These are phyloP conservation scores for Coprinellus micaceus DNA, from an alignment of 768 basidiomycete genomes.

Conservation along the genomic window DNA sequence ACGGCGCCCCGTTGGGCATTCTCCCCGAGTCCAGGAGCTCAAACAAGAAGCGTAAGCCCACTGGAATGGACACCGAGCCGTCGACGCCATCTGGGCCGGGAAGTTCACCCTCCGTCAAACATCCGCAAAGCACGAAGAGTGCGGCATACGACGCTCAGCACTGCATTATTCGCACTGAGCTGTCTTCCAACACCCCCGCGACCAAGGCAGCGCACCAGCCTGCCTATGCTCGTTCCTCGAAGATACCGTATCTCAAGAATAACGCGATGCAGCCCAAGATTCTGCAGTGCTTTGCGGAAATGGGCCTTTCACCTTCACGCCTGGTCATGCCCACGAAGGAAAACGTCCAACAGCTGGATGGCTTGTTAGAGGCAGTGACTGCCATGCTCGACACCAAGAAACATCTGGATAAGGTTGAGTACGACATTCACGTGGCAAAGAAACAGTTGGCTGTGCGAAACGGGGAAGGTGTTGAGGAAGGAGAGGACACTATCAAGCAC, in stretches of 20 bases:
- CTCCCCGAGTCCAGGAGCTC: conserved; percentile 40
- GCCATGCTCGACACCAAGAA: conserved; percentile 87
- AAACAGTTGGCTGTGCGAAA: conserved; percentile 50
- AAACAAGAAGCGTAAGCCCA: conserved; percentile 55
- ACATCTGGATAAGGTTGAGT: conserved; percentile 78
- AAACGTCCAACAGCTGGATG: conserved; percentile 72
- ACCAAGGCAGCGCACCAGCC: conserved; percentile 79
- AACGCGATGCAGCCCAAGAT: conserved; percentile 71
- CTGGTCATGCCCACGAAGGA: conserved; percentile 94
- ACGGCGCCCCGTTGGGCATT: conserved; percentile 46
- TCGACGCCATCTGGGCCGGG: conserved; percentile 40
- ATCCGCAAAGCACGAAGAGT: conserved; percentile 49
- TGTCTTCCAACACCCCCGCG: conserved; percentile 45
- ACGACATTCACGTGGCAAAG: conserved; percentile 74
- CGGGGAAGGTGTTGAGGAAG: conserved; percentile 32
- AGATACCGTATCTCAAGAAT: conserved; percentile 76
- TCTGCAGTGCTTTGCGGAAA: conserved; percentile 68
- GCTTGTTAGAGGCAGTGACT: conserved; percentile 65
- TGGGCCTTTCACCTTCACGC: conserved; percentile 66
- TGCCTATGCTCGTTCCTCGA: conserved; percentile 82
- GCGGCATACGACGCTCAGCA: conserved; percentile 62
- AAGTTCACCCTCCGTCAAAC: conserved; percentile 34
- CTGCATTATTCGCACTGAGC: conserved; percentile 71
- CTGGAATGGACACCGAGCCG: conserved; percentile 42
- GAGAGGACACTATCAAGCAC: conserved; percentile 29